Evolutionary conservation across 306 rosid species (phyloP).

Genomic region (Dalbergia cultrata): DNA sequence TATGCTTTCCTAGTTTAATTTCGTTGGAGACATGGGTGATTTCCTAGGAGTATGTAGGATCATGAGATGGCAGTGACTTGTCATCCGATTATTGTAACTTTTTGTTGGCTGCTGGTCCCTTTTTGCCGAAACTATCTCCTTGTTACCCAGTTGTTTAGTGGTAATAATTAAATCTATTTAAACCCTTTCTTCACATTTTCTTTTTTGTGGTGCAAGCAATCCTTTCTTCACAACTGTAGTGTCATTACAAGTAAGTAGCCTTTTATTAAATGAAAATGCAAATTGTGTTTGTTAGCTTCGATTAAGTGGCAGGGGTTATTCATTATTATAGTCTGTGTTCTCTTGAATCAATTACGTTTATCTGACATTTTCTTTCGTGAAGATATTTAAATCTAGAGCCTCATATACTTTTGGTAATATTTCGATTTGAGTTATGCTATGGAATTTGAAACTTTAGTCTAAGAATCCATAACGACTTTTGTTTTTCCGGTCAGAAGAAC

Average conservation of each 20-base stretch:
- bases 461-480: too few relatives aligned
- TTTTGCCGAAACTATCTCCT: background rate
- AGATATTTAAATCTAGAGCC: background rate
- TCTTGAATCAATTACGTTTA: background rate
- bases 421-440: background rate
- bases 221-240: background rate
- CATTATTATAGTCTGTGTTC: background rate
- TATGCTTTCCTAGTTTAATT: conserved; percentile 9
- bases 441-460: too few relatives aligned
- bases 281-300: background rate
- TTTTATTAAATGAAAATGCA: background rate
- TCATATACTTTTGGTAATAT: background rate
- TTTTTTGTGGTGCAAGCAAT: background rate
- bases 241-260: background rate
- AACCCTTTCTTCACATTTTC: background rate
- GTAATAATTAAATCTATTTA: background rate
- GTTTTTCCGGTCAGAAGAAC: too few relatives aligned
- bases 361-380: background rate
- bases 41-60: conserved; percentile 32
- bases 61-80: conserved; percentile 31
- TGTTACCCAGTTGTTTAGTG: conserved; percentile 7
- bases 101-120: background rate
- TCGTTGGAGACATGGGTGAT: conserved; percentile 27
- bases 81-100: conserved; percentile 29
- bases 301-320: background rate